Percentiles rank a stretch among this genome's conserved stretches.
These are phyloP conservation scores for Xylariaceae sp. DNA, from an alignment of 2,329 filamentous ascomycete species.

Conservation along the genomic window DNA sequence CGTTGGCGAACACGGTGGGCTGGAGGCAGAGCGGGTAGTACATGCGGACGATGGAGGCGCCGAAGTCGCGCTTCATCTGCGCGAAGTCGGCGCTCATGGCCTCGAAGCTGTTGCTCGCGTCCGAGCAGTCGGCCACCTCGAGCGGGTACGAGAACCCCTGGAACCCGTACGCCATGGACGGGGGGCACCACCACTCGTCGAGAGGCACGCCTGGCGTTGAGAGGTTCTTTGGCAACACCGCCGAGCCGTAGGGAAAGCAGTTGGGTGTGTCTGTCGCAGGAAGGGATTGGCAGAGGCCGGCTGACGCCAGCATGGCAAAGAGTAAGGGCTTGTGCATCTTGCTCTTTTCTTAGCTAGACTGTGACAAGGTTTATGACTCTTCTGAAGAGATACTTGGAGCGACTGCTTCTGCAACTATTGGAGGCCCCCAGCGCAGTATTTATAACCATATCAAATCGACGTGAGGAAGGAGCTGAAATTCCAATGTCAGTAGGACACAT, in stretches of 20 bases:
- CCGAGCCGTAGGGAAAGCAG: conserved; percentile 3
- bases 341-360: too few relatives aligned
- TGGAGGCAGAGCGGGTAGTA: conserved; percentile 9
- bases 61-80: conserved; percentile 8
- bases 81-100: conserved; percentile 8
- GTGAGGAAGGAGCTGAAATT: too few relatives aligned
- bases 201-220: conserved; percentile 1
- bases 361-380: too few relatives aligned
- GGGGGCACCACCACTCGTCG: conserved; percentile 5
- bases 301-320: neutral
- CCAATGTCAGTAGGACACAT: too few relatives aligned
- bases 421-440: too few relatives aligned
- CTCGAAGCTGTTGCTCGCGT: conserved; percentile 7
- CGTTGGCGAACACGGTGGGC: conserved; percentile 7
- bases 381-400: too few relatives aligned
- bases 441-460: too few relatives aligned
- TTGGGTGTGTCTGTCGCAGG: neutral
- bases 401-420: too few relatives aligned
- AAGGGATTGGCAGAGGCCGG: neutral
- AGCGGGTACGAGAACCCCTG: conserved; percentile 8
- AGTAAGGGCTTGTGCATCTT: neutral
- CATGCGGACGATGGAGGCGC: conserved; percentile 8
- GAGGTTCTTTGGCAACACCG: conserved; percentile 3
- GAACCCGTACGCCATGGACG: conserved; percentile 8
- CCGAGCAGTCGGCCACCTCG: conserved; percentile 2